Evolutionary conservation across 2,329 filamentous ascomycete species (phyloP), one percentile per base, ranked within the genome.

Genomic region (Bisporella sp.): DNA sequence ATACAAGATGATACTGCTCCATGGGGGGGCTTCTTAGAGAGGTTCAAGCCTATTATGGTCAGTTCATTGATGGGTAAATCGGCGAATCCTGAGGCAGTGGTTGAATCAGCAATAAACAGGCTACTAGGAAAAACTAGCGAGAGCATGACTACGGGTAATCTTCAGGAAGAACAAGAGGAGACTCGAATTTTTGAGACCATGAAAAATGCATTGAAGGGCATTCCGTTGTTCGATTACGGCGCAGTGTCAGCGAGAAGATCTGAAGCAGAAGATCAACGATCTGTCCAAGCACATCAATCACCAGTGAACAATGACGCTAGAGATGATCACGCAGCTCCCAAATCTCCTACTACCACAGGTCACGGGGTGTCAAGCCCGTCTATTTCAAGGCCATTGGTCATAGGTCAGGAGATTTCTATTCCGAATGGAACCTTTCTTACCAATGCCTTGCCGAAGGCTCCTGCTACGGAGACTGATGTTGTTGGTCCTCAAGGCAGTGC

Each of bases 101-200:
- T 68, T n/a, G 56, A 61, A 35, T 62, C 59, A 5, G 62, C 64
- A 5, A 55, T 63, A 28, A 61, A 64, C 39, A 56, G 60, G 31
- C 62, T 64, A 29, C 55, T 65, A 35, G 60, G 61, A 12, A 41
- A 52, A 5, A 52, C 58, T 11, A 52, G 53, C 21, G 45, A 62
- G 45, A 60, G 55, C 43, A 47, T 58, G 51, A 52, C 57, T 41
- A 48, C 55, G 9, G 57, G 48, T 9, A 54, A 59, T 37, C 49
- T 49, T 12, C 53, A 56, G 21, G 58, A 62, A 41, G 45, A 47
- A 29, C 8, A 8, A 37, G 8, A 37, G 8, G 35, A 37, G 35
- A 9, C 35, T 9, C 8, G n/a, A n/a, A 37, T 37, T 9, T 37
- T 37, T 37, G 54, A 55, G 30, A 47, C 50, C 41, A 63, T 66